phyloP scores from a whole-genome alignment of 345 rosid species.

The Pseudoturritis turrita region DNA sequence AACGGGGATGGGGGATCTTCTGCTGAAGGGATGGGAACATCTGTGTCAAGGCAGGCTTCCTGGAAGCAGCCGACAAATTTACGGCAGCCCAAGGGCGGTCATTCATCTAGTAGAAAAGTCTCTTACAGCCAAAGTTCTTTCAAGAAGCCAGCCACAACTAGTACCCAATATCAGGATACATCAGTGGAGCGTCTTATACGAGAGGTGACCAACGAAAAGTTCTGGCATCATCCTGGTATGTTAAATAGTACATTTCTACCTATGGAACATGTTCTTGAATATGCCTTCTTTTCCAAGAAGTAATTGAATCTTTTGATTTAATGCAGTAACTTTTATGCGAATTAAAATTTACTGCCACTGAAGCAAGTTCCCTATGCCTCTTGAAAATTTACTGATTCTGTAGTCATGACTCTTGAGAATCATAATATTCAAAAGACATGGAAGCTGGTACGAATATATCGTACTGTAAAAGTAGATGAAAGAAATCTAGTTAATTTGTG shows the following conservation, averaged over 20 bases:
- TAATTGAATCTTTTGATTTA: slow-evolving; percentile 21
- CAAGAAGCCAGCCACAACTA: slow-evolving; percentile 48
- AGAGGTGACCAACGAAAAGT: slow-evolving; percentile 90
- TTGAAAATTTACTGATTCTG: slow-evolving; percentile 27
- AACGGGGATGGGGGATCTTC: slow-evolving; percentile 53
- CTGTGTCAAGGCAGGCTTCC: slow-evolving; percentile 69
- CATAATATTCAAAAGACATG: too few species aligned
- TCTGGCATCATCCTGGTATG: slow-evolving; percentile 72
- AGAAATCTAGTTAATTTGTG: too few species aligned
- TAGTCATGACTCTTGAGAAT: too few species aligned
- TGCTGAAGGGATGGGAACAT: slow-evolving; percentile 45
- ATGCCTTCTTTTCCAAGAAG: slow-evolving; percentile 7
- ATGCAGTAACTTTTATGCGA: slow-evolving; percentile 24
- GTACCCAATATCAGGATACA: slow-evolving; percentile 71
- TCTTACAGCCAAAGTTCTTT: slow-evolving; percentile 52
- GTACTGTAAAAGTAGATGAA: slow-evolving; percentile 30
- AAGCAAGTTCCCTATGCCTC: too few species aligned
- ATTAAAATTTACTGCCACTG: too few species aligned
- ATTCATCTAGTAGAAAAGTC: slow-evolving; percentile 54
- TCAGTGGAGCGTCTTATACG: slow-evolving; percentile 99
- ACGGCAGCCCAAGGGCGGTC: slow-evolving; percentile 50
- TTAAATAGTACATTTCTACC: slow-evolving; percentile 9
- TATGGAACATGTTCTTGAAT: slow-evolving; percentile 18
- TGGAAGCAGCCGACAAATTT: slow-evolving; percentile 70
- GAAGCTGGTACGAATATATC: too few species aligned